Base-by-base conservation (phyloP, 768 basidiomycete species). In the Mycena crocata region DNA sequence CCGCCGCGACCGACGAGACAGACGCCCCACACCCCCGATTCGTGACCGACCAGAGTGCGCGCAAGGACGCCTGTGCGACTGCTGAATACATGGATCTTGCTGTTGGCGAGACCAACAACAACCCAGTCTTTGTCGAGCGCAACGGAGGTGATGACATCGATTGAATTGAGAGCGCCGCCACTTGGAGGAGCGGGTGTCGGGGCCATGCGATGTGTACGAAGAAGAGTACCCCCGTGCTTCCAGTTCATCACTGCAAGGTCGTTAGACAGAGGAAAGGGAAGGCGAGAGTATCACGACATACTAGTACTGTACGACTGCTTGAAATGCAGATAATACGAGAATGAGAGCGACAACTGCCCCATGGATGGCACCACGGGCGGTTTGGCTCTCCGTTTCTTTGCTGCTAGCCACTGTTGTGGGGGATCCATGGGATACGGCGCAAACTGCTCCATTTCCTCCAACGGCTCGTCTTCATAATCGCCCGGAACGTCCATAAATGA, bases 21-120 rank as follows among this genome's bases (percentile, higher is more conserved):
- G 17, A 98, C 88, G 17, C 93, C 91, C 96, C 96, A 98, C 1
- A 98, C 96, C n/a, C 96, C 96, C 24, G 85, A 80, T 19, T 91
- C 90, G 76, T 98, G 96, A 0, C 96, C 96, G 12, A 87, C 83
- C 2, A 99, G 86, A 0, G 93, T 93, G 56, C 92, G 85, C 44
- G 86, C 85, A 54, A 93, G 87, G 2, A 91, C 86, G 0, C 96
- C 96, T 0, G 92, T 92, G 42, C 79, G 81, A 1, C 93, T 90
- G 67, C 91, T 91, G 80, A 95, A 98, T 13, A 98, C 84, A 72
- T 95, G 92, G 49, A 98, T 91, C 67, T 90, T 89, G 68, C 87
- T 86, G 75, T 92, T 96, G 12, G 93, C 93, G 70, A 98, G 90
- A 1, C 94, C 96, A 23, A 96, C 91, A 48, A 97, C 90, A 73